Evolutionary conservation across 768 basidiomycete genomes (phyloP), one percentile per base, ranked within the genome.

Genomic region (Amanita muscaria): DNA sequence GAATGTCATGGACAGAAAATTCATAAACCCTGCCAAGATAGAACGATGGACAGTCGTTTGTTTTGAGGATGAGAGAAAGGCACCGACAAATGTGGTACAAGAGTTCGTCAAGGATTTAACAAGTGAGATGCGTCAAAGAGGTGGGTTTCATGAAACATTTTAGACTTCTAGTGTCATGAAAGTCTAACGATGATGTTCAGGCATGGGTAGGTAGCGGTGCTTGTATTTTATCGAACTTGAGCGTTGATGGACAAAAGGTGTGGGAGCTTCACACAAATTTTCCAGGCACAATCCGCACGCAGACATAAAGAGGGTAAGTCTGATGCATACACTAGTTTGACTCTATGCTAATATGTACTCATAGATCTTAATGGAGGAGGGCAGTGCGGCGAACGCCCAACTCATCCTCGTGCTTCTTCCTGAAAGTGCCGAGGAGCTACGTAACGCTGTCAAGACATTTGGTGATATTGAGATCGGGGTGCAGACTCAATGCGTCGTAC

Each of bases 391-490:
- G 15, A 22, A 19, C 1, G 12, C 38, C 46, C 21, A 23, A n/a
- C n/a, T n/a, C n/a, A n/a, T 83, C 0, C 34, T 84, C 4, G 70
- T 72, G 0, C 60, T 85, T 4, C 64, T 82, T 12, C 79, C 81
- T 0, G 49, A 60, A 1, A 63, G 64, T 11, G 77, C 76, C 0
- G 68, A 67, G 0, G 68, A 68, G 0, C 63, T 77, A 1, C 57
- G 75, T 10, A 58, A 57, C 2, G 40, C 51, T 0, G 67, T 83
- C 18, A 84, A 84, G 48, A 65, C 66, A 18, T 79, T 71, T 67
- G 79, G 80, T 0, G 80, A 81, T 53, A 56, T 63, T 11, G 11
- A 12, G 8, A 33, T 49, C 18, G 65, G 66, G 59, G 46, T 47
- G 2, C 8, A 25, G n/a, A 47, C 46, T 1, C 46, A 46, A 15